Evolutionary conservation across 1,284 basidiomycete genomes (phyloP).

Genomic region (Amylostereum areolatum): DNA sequence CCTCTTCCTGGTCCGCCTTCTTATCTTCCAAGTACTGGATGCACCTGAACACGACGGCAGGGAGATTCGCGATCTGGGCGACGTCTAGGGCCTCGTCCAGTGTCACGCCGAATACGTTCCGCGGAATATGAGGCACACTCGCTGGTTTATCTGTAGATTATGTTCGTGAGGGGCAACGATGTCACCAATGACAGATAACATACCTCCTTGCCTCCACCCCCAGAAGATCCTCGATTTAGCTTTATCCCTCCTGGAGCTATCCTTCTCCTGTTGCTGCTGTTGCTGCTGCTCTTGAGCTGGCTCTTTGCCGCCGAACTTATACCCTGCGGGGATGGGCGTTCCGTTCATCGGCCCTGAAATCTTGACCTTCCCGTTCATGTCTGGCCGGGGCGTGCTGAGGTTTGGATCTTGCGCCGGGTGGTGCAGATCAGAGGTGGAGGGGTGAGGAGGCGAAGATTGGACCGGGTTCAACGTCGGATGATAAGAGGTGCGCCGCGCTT

Average conservation of each 20-base stretch:
- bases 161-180: slow-evolving; percentile 3
- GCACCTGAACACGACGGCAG: slow-evolving; percentile 91
- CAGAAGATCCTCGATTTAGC: slow-evolving; percentile 87
- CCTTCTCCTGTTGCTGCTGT: background rate
- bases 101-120: slow-evolving; percentile 87
- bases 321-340: slow-evolving; percentile 79
- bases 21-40: slow-evolving; percentile 88
- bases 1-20: slow-evolving; percentile 93
- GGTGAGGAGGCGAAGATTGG: slow-evolving; percentile 10
- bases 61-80: slow-evolving; percentile 84
- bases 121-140: slow-evolving; percentile 40
- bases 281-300: slow-evolving; percentile 22
- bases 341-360: slow-evolving; percentile 90
- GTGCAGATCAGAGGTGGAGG: too few species aligned
- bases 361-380: slow-evolving; percentile 59
- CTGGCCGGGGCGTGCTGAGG: slow-evolving; percentile 23
- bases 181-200: slow-evolving; percentile 13
- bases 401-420: slow-evolving; percentile 31
- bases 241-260: slow-evolving; percentile 74
- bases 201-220: slow-evolving; percentile 61
- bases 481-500: slow-evolving; percentile 47
- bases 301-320: slow-evolving; percentile 77
- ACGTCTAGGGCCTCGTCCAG: slow-evolving; percentile 86
- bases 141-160: slow-evolving; percentile 32
- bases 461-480: slow-evolving; percentile 46